Evolutionary conservation across 1,139 yeast species (phyloP).

Genomic region (Taphrina flavorubra): DNA sequence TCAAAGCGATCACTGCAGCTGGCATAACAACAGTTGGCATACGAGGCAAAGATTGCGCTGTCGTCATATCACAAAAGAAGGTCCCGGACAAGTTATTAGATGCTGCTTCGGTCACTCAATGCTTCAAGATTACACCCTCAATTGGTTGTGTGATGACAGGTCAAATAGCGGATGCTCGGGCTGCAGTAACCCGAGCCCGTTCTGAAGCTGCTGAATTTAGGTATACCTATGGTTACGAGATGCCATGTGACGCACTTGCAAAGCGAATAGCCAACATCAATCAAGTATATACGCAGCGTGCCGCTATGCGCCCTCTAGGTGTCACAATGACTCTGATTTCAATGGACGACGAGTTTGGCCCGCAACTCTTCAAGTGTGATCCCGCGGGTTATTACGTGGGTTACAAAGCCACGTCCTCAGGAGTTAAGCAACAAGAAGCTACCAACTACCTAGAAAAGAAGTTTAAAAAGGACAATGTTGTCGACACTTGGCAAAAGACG

Average conservation of each 20-base stretch:
- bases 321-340: conserved; percentile 72
- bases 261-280: conserved; percentile 94
- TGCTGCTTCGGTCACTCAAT: conserved; percentile 37
- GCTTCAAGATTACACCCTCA: conserved; percentile 47
- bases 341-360: conserved; percentile 86
- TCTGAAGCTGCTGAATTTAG: conserved; percentile 93
- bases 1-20: conserved; percentile 92
- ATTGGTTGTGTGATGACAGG: conserved; percentile 95
- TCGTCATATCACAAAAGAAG: conserved; percentile 89
- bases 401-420: conserved; percentile 90
- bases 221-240: conserved; percentile 92
- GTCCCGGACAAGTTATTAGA: conserved; percentile 60
- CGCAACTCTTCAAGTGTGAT: conserved; percentile 89
- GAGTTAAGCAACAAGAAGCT: conserved; percentile 97
- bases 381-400: conserved; percentile 97
- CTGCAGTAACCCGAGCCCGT: conserved; percentile 87
- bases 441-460: conserved; percentile 89
- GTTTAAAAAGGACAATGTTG: conserved; percentile 60
- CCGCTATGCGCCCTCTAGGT: conserved; percentile 93
- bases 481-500: conserved; percentile 84
- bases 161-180: conserved; percentile 78
- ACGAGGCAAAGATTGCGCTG: conserved; percentile 87
- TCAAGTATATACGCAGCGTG: conserved; percentile 95
- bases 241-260: conserved; percentile 93
- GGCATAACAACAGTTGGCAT: conserved; percentile 88